These are phyloP conservation scores for Pythium sukuiense DNA, from an alignment of 352 stramenopile species.

Conservation along the genomic window DNA sequence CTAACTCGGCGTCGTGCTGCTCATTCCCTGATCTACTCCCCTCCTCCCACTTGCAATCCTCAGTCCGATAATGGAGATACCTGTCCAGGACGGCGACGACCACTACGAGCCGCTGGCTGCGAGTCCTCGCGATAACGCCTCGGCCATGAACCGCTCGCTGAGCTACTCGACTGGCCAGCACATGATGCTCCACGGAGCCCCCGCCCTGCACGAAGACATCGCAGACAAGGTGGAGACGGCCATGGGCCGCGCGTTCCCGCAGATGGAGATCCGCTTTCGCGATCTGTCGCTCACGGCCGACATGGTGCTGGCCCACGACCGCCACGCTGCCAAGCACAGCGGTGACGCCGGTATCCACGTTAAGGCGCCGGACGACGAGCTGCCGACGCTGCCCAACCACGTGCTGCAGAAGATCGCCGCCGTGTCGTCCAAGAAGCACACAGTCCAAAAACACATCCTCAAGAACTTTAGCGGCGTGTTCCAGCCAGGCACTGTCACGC, in stretches of 20 bases:
- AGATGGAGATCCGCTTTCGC: slow-evolving; percentile 61
- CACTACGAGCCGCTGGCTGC: background rate
- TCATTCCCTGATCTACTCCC: background rate
- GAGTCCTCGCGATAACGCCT: background rate
- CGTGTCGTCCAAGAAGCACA: slow-evolving; percentile 4
- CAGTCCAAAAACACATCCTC: background rate
- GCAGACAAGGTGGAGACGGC: slow-evolving; percentile 42
- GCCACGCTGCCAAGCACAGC: slow-evolving; percentile 1
- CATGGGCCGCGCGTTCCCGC: slow-evolving; percentile 46
- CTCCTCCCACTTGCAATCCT: background rate
- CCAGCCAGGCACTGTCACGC: slow-evolving; percentile 45
- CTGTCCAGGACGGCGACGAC: slow-evolving; percentile 5
- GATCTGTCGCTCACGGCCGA: slow-evolving; percentile 53
- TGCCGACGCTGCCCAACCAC: slow-evolving; percentile 23
- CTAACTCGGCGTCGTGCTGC: background rate
- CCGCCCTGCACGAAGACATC: slow-evolving; percentile 42
- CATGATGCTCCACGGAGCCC: slow-evolving; percentile 38
- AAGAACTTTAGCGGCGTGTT: slow-evolving; percentile 39
- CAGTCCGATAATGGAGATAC: background rate
- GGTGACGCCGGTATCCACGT: slow-evolving; percentile 15
- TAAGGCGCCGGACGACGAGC: background rate
- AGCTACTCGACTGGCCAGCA: slow-evolving; percentile 31
- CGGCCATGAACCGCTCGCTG: slow-evolving; percentile 16
- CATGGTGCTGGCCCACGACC: slow-evolving; percentile 36
- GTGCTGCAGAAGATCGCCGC: background rate